phyloP scores from a whole-genome alignment of 164 flowering plant species.

The Hamamelis virginiana region DNA sequence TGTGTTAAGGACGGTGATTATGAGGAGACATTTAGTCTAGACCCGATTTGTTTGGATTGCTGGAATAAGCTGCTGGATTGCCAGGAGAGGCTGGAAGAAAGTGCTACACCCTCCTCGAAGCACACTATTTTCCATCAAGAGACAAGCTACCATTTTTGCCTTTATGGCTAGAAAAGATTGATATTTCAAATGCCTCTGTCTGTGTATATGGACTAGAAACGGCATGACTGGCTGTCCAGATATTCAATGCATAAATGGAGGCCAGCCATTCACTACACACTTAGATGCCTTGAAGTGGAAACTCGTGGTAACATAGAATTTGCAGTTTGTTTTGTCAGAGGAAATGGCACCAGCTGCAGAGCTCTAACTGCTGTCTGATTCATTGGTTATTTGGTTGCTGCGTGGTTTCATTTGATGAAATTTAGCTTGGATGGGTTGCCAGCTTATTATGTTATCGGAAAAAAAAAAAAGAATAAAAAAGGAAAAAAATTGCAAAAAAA shows the following conservation, averaged over 20 bases:
- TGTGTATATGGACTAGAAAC: slow-evolving; percentile 1
- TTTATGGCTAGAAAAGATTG: slow-evolving; percentile 17
- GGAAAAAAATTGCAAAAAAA: background rate
- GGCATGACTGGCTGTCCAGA: slow-evolving; percentile 10
- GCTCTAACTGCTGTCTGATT: background rate
- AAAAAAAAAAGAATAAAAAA: background rate
- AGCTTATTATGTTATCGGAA: too few relatives aligned
- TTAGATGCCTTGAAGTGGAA: background rate
- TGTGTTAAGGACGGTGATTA: slow-evolving; percentile 25
- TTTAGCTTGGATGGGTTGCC: background rate
- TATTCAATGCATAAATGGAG: background rate
- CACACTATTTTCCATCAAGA: slow-evolving; percentile 17
- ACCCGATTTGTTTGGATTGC: slow-evolving; percentile 26
- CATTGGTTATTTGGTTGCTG: background rate
- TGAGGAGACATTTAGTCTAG: slow-evolving; percentile 31
- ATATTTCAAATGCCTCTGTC: background rate
- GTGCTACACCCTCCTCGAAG: slow-evolving; percentile 10
- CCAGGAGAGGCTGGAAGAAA: slow-evolving; percentile 6
- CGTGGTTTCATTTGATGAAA: background rate
- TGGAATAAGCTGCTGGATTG: background rate
- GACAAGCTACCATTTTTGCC: slow-evolving; percentile 23
- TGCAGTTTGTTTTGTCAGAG: too few relatives aligned
- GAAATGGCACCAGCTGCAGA: background rate
- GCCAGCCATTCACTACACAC: background rate
- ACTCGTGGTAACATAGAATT: background rate